A percentile compares a stretch with the other conserved stretches of the same genome.
Evolutionary conservation across 805 yeast species (phyloP).

Genomic region (Ogataea sp.): DNA sequence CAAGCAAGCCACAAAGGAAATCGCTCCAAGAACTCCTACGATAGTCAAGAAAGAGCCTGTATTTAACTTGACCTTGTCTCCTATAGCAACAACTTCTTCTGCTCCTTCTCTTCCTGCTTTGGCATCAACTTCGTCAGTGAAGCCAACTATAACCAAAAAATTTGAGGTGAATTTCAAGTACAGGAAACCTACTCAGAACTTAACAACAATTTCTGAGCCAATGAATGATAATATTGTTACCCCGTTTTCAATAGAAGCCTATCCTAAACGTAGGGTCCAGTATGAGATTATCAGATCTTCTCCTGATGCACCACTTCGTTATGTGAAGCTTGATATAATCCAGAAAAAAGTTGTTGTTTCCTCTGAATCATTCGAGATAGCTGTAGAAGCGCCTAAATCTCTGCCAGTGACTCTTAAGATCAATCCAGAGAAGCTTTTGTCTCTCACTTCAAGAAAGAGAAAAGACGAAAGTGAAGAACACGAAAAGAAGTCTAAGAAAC

Average conservation of each 20-base stretch:
- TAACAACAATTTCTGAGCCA: no score
- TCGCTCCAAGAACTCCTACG: neutral
- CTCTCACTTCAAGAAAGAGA: neutral
- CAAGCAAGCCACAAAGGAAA: conserved; percentile 5
- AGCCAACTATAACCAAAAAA: conserved; percentile 1
- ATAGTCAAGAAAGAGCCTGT: neutral
- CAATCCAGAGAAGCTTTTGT: neutral
- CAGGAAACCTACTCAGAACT: neutral
- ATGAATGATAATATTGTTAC: neutral
- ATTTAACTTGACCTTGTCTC: no score
- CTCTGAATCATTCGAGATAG: conserved; percentile 7
- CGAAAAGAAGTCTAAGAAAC: neutral
- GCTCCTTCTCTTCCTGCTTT: no score
- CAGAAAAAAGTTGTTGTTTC: conserved; percentile 17
- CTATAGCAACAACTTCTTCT: no score
- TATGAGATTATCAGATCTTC: conserved; percentile 13
- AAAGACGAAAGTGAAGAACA: conserved; percentile 1
- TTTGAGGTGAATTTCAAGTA: conserved; percentile 13
- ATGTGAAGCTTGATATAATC: conserved; percentile 24
- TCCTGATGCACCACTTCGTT: conserved; percentile 21
- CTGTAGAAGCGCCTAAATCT: neutral
- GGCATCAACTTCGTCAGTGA: no score
- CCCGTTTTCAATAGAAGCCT: no score
- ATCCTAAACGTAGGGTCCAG: conserved; percentile 9
- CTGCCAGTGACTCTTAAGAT: conserved; percentile 1